Evolutionary conservation across 805 yeast genomes (phyloP), one percentile per base, ranked within the genome.

Genomic region (Komagataella ulmi): DNA sequence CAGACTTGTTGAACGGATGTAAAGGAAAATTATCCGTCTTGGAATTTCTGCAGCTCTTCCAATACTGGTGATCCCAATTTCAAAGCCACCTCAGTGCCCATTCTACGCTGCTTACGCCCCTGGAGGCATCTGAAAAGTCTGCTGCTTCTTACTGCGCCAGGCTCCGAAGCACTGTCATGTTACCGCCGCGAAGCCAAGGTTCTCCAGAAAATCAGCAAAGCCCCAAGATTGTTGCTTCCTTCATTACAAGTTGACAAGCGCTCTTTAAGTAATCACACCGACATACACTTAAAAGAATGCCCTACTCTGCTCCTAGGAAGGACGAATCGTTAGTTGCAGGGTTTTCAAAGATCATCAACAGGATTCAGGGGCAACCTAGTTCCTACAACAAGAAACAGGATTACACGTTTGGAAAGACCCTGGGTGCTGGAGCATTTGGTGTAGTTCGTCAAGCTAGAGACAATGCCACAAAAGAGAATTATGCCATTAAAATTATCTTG

Each of bases 351-450:
- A 55, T 73, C 50, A 50, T 85, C 53, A 73, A 77, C 59, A 83
- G 78, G 58, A 61, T 86, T 18, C 69, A 80, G 48, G 88, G 90
- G 5, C 93, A 87, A 64, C 95, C 95, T 0, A 74, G 70, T 10
- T 77, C 85, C 6, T 83, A 83, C 58, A 61, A 73, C 46, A 77
- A 86, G 60, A 88, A 88, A 66, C 65, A 74, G 49, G 73, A 77
- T 54, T 90, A 88, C 61, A 77, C 81, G 7, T 87, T 89, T 64
- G 91, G 90, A 10, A 79, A 78, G 54, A 88, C 96, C 0, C 68
- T 90, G 10, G 98, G 98, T 7, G 97, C 97, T 0, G 98, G 99
- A 4, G 80, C 95, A 0, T 93, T 88, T 66, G 98, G 99, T 45
- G 83, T 91, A 2, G 98, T 91, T 3, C 75, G 96, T 58, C 76